Base-by-base conservation (phyloP, 2,329 filamentous ascomycete genomes). In the Ophiostoma tasmaniense region DNA sequence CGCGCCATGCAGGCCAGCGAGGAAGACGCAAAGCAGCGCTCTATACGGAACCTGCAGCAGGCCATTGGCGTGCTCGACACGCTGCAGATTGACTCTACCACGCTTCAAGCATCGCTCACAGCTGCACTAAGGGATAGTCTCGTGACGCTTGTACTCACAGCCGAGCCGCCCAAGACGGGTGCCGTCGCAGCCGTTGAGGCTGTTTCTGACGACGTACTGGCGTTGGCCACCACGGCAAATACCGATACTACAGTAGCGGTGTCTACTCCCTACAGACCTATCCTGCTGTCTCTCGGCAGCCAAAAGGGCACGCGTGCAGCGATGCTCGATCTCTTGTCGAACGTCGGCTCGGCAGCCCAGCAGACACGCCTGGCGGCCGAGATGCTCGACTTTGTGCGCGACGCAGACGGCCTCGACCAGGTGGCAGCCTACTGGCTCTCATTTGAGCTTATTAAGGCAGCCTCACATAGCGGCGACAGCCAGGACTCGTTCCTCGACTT, bases 1-100 rank as follows among this genome's bases (percentile, higher is more conserved):
- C 86, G 93, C 20, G 79, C 92, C 17, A 93, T 97, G 87, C 92
- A 94, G 76, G 87, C 88, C 10, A 90, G 88, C 73, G 93, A 98
- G 74, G 92, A 97, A 73, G 83, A 83, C n/a, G 81, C 84, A 35
- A 96, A 96, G 76, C 84, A 87, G 71, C 84, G 85, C 68, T 87
- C 89, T 1, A 84, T 98, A 33, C 84, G 85, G 35, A 91, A 94
- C 71, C 84, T 99, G n/a, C 86, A 89, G 17, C 89, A 88, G 65
- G 88, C 90, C 0, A 88, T 92, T 67, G 82, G 85, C 37, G 77
- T 94, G 8, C 80, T 95, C 25, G 84, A 84, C 22, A 81, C 84
- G 4, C 81, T 91, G 22, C 84, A 87, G 4, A 82, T 89, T 30
- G 85, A 88, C 68, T 90, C 89, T 0, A 82, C 85, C 0, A 85